Base-by-base conservation (phyloP, 768 basidiomycete species). In the Lentinula edodes region DNA sequence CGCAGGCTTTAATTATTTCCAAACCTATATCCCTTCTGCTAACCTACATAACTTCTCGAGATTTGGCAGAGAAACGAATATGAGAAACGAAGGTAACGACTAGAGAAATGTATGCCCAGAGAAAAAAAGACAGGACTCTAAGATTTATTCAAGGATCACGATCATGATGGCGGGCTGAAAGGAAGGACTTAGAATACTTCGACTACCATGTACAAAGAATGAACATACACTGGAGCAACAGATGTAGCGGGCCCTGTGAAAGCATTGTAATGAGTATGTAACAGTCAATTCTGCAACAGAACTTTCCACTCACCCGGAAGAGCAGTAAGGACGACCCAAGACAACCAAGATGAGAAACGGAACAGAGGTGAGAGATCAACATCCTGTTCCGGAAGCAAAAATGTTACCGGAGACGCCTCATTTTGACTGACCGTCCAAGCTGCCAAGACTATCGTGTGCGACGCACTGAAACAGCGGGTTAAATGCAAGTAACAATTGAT, bases 191-290 rank as follows among this genome's bases (percentile, higher is more conserved):
- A 38, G 6, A 3, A 38, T 7, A 38, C 6, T 4, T 16, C 2
- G 16, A n/a, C 9, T 46, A 6, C 1, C 15, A 6, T 10, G 45
- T 23, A 4, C 12, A 16, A 52, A 32, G 6, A 52, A n/a, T 28
- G 3, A 15, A 35, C 72, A 70, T 69, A 74, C 69, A 74, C 72
- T 35, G 73, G 69, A 42, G 71, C 64, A 34, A 74, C 68, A 35
- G 72, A 66, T 34, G 69, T 73, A 38, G 60, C 67, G 60, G 74
- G 70, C 52, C 75, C 75, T 56, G 5, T 8, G 10, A 35, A n/a
- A 7, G 13, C 12, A 18, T 35, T 7, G 35, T 6, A 35, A 34
- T 36, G 20, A 51, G 51, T 48, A 23, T 4, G 3, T 20, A 48
- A 0, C 6, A n/a, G 35, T 32, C 51, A 52, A 13, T 6, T 6